phyloP scores from a whole-genome alignment of 1,284 basidiomycete genomes.

The Sparassis latifolia region DNA sequence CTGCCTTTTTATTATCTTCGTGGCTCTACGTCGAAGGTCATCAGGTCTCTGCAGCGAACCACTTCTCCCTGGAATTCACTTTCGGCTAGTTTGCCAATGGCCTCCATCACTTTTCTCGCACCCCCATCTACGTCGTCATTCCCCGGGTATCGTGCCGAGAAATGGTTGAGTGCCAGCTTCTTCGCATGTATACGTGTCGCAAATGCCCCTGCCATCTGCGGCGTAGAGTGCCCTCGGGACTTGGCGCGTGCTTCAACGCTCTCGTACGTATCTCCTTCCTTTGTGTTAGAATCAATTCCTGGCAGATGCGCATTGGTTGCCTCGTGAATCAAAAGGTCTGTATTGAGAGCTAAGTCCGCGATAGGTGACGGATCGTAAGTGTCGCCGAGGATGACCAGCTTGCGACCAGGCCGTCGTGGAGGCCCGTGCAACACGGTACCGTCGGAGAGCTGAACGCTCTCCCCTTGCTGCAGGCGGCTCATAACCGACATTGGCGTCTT shows the following conservation, averaged over 20 bases:
- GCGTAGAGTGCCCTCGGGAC: slow-evolving; percentile 87
- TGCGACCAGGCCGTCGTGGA: slow-evolving; percentile 56
- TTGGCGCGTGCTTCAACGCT: slow-evolving; percentile 65
- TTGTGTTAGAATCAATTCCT: slow-evolving; percentile 49
- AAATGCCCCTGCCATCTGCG: slow-evolving; percentile 85
- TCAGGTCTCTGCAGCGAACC: slow-evolving; percentile 64
- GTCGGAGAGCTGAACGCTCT: slow-evolving; percentile 66
- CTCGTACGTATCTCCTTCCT: slow-evolving; percentile 49
- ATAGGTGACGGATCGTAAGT: slow-evolving; percentile 73
- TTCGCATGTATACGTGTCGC: slow-evolving; percentile 63
- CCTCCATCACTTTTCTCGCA: slow-evolving; percentile 50
- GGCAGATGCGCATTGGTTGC: slow-evolving; percentile 91
- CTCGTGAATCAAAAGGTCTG: slow-evolving; percentile 77
- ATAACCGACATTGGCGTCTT: slow-evolving; percentile 70
- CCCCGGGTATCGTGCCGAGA: slow-evolving; percentile 50
- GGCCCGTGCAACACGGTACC: slow-evolving; percentile 78
- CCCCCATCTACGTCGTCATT: slow-evolving; percentile 38
- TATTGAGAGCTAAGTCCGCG: slow-evolving; percentile 46
- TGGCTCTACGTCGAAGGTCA: slow-evolving; percentile 52
- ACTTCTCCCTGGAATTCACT: slow-evolving; percentile 47
- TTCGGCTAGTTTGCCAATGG: slow-evolving; percentile 51
- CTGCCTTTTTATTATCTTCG: slow-evolving; percentile 17
- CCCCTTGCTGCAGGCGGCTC: slow-evolving; percentile 62
- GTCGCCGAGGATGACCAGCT: slow-evolving; percentile 76
- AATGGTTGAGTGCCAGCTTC: slow-evolving; percentile 80